Conservation (phyloP, 2,329 filamentous ascomycete genomes). For the Epichloe aotearoae region DNA sequence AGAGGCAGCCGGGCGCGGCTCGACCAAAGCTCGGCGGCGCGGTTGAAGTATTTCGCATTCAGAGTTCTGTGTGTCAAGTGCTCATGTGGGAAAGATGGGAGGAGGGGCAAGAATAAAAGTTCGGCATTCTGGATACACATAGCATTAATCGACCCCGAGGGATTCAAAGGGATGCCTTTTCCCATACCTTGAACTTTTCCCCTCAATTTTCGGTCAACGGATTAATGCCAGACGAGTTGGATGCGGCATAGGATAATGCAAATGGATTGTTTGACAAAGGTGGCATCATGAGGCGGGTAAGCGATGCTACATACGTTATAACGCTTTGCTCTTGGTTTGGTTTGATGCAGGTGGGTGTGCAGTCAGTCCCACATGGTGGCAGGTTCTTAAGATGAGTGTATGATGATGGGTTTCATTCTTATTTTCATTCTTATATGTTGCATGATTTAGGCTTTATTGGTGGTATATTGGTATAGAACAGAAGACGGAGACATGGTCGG, state of each 20-base stretch:
- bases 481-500: not conserved
- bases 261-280: not conserved
- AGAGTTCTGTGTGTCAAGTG: not conserved
- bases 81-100: not conserved
- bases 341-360: not conserved
- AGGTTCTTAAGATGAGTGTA: not conserved
- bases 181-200: no score
- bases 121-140: not conserved
- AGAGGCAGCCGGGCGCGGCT: conserved; percentile 16
- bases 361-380: not conserved
- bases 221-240: not conserved
- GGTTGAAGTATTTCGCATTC: conserved; percentile 1
- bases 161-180: no score
- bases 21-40: conserved; percentile 19
- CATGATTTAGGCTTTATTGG: not conserved
- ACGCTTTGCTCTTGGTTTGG: not conserved
- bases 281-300: not conserved
- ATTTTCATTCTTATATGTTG: not conserved
- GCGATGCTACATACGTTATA: not conserved
- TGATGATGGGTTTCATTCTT: no score
- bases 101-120: not conserved
- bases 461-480: not conserved
- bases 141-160: no score
- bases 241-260: not conserved
- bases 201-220: not conserved